Conservation (phyloP, 805 yeast genomes). For the Metschnikowia lochheadii region DNA sequence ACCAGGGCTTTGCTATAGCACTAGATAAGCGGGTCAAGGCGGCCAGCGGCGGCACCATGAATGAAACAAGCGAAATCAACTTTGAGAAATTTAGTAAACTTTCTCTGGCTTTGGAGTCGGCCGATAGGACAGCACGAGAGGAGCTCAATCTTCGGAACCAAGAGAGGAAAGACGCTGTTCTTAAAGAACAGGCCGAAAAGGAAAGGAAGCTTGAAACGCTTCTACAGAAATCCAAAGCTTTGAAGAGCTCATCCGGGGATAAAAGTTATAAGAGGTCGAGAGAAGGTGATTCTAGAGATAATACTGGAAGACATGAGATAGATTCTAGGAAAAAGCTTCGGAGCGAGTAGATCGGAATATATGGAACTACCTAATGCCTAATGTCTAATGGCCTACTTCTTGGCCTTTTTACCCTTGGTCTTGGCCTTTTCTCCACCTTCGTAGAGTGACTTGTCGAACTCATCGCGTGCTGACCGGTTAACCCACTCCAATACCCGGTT, state of each 20-base stretch:
- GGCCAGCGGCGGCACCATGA: constrained; percentile 34
- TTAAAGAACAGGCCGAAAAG: constrained; percentile 26
- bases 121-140: constrained; percentile 27
- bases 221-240: constrained; percentile 25
- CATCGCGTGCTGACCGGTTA: constrained; percentile 52
- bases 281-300: too few relatives aligned
- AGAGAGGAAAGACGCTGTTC: constrained; percentile 21
- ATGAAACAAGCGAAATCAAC: constrained; percentile 37
- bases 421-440: constrained; percentile 47
- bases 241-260: constrained; percentile 8
- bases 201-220: constrained; percentile 27
- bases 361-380: not conserved
- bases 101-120: constrained; percentile 60
- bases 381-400: constrained; percentile 13
- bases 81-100: constrained; percentile 58
- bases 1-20: constrained; percentile 80
- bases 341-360: too few relatives aligned
- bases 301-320: too few relatives aligned
- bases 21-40: constrained; percentile 69
- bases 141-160: constrained; percentile 27
- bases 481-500: constrained; percentile 58
- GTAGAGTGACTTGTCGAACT: constrained; percentile 49
- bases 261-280: not conserved
- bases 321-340: too few relatives aligned
- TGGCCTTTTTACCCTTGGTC: constrained; percentile 16